These are phyloP conservation scores for Arthroderma sp. DNA, from an alignment of 2,329 filamentous ascomycete species.

Conservation along the genomic window DNA sequence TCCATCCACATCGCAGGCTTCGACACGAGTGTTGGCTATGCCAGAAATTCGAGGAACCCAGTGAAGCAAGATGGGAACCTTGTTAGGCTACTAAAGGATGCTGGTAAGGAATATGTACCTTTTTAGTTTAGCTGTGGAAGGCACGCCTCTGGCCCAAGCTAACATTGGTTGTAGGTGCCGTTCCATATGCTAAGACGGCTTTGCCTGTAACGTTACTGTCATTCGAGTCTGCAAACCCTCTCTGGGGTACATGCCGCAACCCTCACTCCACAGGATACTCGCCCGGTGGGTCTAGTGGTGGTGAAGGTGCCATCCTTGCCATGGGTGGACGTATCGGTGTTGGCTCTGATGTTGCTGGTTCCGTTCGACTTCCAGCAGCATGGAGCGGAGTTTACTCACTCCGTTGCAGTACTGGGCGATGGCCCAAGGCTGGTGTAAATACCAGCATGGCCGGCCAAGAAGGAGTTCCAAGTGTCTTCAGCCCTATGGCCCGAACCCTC, in stretches of 20 bases:
- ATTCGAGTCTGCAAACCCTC: constrained; percentile 65
- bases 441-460: constrained; percentile 92
- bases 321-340: constrained; percentile 75
- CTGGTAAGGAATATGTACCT: constrained; percentile 32
- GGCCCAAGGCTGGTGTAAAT: constrained; percentile 71
- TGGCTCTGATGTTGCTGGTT: constrained; percentile 82
- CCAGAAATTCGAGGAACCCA: constrained; percentile 55
- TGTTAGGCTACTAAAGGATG: constrained; percentile 67
- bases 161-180: constrained; percentile 42
- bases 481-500: constrained; percentile 79
- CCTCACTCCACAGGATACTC: constrained; percentile 75
- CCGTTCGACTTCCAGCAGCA: constrained; percentile 73
- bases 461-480: constrained; percentile 76
- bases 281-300: constrained; percentile 77
- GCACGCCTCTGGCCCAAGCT: not conserved
- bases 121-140: not conserved
- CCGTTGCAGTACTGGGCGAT: constrained; percentile 75
- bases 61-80: constrained; percentile 54
- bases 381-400: constrained; percentile 82
- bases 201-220: constrained; percentile 73
- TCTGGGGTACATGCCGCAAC: constrained; percentile 75
- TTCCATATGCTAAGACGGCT: constrained; percentile 90
- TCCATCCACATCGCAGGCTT: constrained; percentile 68
- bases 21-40: constrained; percentile 71
- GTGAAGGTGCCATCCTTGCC: constrained; percentile 70